Percentiles rank a stretch among this genome's conserved stretches.
Conservation (phyloP, 1,139 yeast genomes). For the Pneumocystis carinii region DNA sequence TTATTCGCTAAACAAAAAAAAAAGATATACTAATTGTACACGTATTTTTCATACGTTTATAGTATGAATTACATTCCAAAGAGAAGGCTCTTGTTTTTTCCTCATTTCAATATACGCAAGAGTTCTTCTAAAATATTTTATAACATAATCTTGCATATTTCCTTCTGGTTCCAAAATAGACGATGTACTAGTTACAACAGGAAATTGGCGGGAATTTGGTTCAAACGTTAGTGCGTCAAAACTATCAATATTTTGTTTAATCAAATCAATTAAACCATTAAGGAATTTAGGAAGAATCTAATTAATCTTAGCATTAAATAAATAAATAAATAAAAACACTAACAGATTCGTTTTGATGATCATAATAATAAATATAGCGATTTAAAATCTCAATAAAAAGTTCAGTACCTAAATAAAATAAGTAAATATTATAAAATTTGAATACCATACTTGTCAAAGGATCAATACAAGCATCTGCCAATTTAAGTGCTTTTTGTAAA, state of each 20-base stretch:
- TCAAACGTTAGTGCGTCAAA: constrained; percentile 29
- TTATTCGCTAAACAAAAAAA: background rate
- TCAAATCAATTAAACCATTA: constrained; percentile 63
- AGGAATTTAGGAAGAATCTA: background rate
- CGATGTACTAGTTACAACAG: constrained; percentile 8
- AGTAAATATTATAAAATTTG: background rate
- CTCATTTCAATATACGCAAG: constrained; percentile 52
- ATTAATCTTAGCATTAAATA: background rate
- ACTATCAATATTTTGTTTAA: constrained; percentile 57
- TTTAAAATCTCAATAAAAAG: constrained; percentile 80
- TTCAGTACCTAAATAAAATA: constrained; percentile 25
- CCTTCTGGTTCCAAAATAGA: constrained; percentile 11
- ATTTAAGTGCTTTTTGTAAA: constrained; percentile 60
- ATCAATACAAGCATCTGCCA: constrained; percentile 89
- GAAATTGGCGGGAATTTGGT: constrained; percentile 20
- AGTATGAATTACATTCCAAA: background rate
- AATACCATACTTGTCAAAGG: constrained; percentile 45
- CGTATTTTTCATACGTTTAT: background rate
- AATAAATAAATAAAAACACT: constrained; percentile 28
- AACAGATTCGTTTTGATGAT: constrained; percentile 62
- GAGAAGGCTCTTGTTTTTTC: constrained; percentile 35
- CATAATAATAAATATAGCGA: constrained; percentile 68
- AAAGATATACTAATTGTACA: background rate
- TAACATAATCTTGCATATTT: constrained; percentile 9
- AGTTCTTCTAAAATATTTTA: constrained; percentile 49